Conservation (phyloP, 2,329 filamentous ascomycete species). For the Monilinia fructicola region DNA sequence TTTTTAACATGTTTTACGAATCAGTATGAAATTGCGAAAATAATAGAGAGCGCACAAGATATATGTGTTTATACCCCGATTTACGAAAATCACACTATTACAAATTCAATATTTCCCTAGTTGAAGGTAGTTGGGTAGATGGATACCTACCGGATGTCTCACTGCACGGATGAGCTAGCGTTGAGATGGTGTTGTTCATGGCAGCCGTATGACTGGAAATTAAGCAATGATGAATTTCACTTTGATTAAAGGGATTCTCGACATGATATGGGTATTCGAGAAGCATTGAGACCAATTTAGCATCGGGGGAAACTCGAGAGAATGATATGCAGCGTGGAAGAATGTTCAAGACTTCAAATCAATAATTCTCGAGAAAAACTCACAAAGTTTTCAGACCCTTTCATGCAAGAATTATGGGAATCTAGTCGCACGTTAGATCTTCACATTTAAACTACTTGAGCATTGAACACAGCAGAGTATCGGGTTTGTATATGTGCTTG, state of each 20-base stretch:
- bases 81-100: background rate
- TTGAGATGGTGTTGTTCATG: background rate
- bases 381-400: background rate
- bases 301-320: background rate
- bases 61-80: background rate
- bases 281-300: too few relatives aligned
- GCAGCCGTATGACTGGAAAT: background rate
- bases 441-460: background rate
- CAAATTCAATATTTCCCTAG: too few relatives aligned
- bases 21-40: background rate
- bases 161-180: background rate
- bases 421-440: background rate
- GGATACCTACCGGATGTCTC: too few relatives aligned
- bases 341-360: background rate
- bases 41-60: background rate
- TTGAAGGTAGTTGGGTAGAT: background rate
- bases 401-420: background rate
- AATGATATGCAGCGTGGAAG: background rate
- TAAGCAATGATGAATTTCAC: background rate
- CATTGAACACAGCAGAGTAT: background rate
- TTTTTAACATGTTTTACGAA: background rate
- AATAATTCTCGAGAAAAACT: background rate
- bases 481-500: background rate
- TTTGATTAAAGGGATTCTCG: background rate
- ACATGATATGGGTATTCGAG: background rate